These are phyloP conservation scores for Candida neerlandica DNA, from an alignment of 1,139 yeast genomes.

Conservation along the genomic window DNA sequence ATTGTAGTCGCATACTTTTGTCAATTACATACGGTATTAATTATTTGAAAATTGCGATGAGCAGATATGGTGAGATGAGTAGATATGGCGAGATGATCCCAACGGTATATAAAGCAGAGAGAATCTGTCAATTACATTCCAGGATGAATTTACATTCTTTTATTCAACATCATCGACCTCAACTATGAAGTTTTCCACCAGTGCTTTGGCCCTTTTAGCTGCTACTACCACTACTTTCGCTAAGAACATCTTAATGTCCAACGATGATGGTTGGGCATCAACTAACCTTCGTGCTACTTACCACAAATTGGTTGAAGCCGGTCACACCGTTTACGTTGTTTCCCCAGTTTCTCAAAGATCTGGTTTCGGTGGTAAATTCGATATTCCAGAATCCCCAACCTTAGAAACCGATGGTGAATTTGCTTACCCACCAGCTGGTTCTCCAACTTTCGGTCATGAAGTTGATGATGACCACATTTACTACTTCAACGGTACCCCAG, in stretches of 20 bases:
- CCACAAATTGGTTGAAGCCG: constrained; percentile 54
- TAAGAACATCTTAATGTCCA: constrained; percentile 56
- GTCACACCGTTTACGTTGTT: constrained; percentile 53
- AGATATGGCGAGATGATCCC: too few species aligned
- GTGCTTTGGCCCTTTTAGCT: constrained; percentile 4
- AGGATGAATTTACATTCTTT: too few species aligned
- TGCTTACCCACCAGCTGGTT: constrained; percentile 41
- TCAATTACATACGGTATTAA: too few species aligned
- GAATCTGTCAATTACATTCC: too few species aligned
- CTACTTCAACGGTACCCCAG: constrained; percentile 55
- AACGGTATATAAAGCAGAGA: too few species aligned
- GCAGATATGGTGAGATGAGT: too few species aligned
- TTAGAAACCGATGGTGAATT: constrained; percentile 48
- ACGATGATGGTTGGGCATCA: constrained; percentile 63
- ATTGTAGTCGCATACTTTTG: too few species aligned
- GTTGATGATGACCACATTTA: constrained; percentile 43
- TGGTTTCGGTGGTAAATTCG: constrained; percentile 59
- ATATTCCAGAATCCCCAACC: constrained; percentile 42
- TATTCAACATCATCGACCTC: neutral
- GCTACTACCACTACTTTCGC: constrained; percentile 22
- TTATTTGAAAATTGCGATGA: too few species aligned
- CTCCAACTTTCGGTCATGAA: constrained; percentile 53
- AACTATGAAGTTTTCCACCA: constrained; percentile 8
- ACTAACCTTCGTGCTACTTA: constrained; percentile 64
- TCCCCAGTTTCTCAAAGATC: constrained; percentile 64